Base-by-base conservation (phyloP, 805 yeast genomes). In the Scheffersomyces ergatensis region DNA sequence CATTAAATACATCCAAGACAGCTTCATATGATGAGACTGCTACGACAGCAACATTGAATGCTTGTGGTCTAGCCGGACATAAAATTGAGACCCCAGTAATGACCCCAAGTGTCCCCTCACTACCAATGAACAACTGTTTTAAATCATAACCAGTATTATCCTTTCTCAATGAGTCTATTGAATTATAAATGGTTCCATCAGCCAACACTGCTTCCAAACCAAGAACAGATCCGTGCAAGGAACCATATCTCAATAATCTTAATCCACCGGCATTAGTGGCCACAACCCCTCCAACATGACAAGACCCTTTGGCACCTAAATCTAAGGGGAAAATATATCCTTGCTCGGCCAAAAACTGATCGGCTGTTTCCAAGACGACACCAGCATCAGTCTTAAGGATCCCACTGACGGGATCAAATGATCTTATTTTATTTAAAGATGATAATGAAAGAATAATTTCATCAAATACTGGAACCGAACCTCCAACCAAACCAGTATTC, bases 211-310 rank as follows among this genome's bases (percentile, higher is more conserved):
- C 96, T 65, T 90, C 97, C 42, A 90, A 70, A 1, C 98, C 98
- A 36, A 90, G 68, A 0, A 90, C 96, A 17, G 89, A 70, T 3
- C 98, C 98, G 57, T 92, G 98, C 49, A 90, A 75, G 5, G 96
- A 87, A 2, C 97, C 97, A 59, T 89, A 90, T 51, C 96, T 76
- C 46, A 90, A 66, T 37, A 90, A 71, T 57, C 98, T 73, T 53
- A 90, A 74, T 1, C 98, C 98, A 57, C 98, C 98, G 4, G 98
- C 98, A 60, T 92, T 92, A 15, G 97, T 89, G 15, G 97, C 96
- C 33, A 89, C 92, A 39, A 83, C 86, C 49, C 97, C 98, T 51
- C 97, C 97, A 46, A 92, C 83, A 52, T 88, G 96, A 60, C 97
- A 92, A 2, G 97, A 88, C 12, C 98, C 98, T 67, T 90, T 90